phyloP scores from a whole-genome alignment of 164 flowering plant genomes.

The Nelumbo lutea region DNA sequence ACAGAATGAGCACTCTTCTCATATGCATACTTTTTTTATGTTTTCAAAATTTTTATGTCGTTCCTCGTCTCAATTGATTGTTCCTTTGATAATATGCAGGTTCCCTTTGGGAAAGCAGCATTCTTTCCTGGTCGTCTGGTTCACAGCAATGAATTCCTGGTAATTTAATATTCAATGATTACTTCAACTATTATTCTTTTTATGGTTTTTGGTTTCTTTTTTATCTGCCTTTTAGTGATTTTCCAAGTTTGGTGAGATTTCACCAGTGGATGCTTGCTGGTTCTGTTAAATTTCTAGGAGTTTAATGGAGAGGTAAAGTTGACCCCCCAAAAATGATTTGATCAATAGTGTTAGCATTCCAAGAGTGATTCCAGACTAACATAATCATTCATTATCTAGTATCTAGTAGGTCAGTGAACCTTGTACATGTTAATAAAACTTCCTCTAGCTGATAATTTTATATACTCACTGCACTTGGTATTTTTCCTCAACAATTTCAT shows the following conservation, averaged over 20 bases:
- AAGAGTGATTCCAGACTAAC: background rate
- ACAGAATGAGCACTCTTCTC: background rate
- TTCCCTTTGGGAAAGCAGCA: conserved; percentile 88
- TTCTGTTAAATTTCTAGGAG: too few relatives aligned
- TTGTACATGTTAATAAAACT: too few relatives aligned
- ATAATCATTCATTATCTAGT: too few relatives aligned
- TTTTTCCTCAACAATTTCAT: background rate
- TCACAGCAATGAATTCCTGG: conserved; percentile 86
- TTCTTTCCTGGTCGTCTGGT: conserved; percentile 87
- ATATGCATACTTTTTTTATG: background rate
- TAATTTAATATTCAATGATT: conserved; percentile 12
- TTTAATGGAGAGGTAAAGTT: too few relatives aligned
- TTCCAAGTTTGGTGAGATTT: too few relatives aligned
- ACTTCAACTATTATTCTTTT: background rate
- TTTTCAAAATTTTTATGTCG: background rate
- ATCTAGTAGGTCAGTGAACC: too few relatives aligned
- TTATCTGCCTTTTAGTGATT: too few relatives aligned
- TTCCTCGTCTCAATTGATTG: background rate
- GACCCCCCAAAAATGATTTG: background rate
- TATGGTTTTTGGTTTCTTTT: background rate
- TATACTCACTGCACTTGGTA: background rate
- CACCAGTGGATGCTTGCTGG: too few relatives aligned
- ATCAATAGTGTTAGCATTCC: background rate
- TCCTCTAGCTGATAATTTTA: background rate
- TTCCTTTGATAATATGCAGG: conserved; percentile 29